A percentile compares a stretch with the other conserved stretches of the same genome.
phyloP scores from a whole-genome alignment of 306 rosid genomes.

The Luffa aegyptiaca region DNA sequence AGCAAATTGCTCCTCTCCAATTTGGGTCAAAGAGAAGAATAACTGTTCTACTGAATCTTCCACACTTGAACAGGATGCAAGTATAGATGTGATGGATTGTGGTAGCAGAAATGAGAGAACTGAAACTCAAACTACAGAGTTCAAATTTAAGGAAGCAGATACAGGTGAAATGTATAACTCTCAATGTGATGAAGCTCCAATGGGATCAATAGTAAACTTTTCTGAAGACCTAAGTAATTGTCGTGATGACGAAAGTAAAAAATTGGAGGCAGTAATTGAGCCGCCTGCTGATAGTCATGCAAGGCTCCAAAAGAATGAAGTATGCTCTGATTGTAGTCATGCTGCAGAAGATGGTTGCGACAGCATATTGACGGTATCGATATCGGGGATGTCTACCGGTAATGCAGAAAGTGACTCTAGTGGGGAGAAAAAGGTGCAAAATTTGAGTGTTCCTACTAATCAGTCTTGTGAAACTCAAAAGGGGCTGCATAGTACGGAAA shows the following conservation, averaged over 20 bases:
- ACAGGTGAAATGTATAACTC: background rate
- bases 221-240: background rate
- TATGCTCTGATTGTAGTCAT: background rate
- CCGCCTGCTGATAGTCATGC: background rate
- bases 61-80: slow-evolving; percentile 16
- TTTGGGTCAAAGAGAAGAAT: slow-evolving; percentile 9
- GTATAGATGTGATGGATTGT: slow-evolving; percentile 10
- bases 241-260: background rate
- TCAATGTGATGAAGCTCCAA: background rate
- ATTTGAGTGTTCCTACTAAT: slow-evolving; percentile 11
- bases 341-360: background rate
- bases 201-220: background rate
- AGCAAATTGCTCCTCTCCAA: slow-evolving; percentile 8
- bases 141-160: slow-evolving; percentile 5
- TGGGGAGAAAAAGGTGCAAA: background rate
- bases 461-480: slow-evolving; percentile 14
- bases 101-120: slow-evolving; percentile 9
- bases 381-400: background rate
- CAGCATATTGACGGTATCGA: background rate
- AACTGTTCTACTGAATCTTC: slow-evolving; percentile 20
- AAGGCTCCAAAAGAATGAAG: background rate
- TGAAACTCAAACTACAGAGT: slow-evolving; percentile 5
- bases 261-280: background rate
- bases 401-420: background rate
- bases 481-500: slow-evolving; percentile 14